phyloP scores from a whole-genome alignment of 306 rosid genomes.

The Casuarina glauca region DNA sequence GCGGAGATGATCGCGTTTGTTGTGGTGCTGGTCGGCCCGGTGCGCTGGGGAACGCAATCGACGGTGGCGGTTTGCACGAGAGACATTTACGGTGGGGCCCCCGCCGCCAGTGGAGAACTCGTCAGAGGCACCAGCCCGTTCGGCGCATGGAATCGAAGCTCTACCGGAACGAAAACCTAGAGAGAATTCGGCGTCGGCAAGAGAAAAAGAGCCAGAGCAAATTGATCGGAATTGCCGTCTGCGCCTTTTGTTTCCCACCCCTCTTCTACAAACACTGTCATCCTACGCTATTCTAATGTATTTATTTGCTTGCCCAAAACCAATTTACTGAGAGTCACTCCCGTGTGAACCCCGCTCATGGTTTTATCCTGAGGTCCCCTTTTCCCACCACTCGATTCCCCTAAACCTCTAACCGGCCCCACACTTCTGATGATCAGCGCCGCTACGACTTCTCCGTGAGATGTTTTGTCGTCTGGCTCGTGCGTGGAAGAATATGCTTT shows the following conservation, averaged over 20 bases:
- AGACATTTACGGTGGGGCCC: conserved; percentile 67
- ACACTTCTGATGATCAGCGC: too few species aligned
- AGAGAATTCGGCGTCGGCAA: not conserved
- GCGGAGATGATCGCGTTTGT: conserved; percentile 28
- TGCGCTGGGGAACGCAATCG: conserved; percentile 49
- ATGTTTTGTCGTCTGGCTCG: too few species aligned
- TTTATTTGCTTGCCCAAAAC: not conserved
- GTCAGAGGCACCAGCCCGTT: conserved; percentile 11
- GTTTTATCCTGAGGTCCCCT: too few species aligned
- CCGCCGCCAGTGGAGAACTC: conserved; percentile 33
- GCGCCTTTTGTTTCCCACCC: conserved; percentile 21
- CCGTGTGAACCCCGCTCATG: too few species aligned
- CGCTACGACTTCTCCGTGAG: too few species aligned
- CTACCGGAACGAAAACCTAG: not conserved
- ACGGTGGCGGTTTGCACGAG: conserved; percentile 48
- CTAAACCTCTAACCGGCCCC: too few species aligned
- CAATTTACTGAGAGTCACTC: too few species aligned
- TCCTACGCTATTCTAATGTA: conserved; percentile 12
- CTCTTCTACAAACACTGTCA: conserved; percentile 14
- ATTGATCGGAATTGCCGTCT: conserved; percentile 19
- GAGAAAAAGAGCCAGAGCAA: not conserved
- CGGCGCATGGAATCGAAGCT: conserved; percentile 26
- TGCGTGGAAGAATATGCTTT: too few species aligned
- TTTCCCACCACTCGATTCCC: too few species aligned
- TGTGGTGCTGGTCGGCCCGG: conserved; percentile 19